Base-by-base conservation (phyloP, 2,329 filamentous ascomycete species). In the Claviceps sp. region DNA sequence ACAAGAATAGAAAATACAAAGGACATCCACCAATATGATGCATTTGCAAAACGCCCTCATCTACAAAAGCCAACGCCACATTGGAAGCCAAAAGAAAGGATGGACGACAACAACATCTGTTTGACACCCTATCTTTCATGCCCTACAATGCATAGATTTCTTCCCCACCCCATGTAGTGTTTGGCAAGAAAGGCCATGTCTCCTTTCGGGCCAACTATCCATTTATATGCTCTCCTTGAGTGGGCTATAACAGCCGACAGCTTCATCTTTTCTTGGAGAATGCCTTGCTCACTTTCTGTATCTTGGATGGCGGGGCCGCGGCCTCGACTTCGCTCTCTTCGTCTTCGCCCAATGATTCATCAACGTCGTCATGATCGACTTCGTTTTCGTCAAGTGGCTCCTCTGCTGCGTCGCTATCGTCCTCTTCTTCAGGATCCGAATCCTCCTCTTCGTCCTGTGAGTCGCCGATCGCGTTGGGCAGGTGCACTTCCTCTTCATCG, bases 371-470 rank as follows among this genome's bases (percentile, higher is more conserved):
- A 51, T 82, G 75, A 45, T 79, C 70, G 2, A 78, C 77, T 53
- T 82, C 78, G 17, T 82, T 76, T 54, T 80, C 78, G 22, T 80
- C 76, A 2, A 79, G 63, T 1, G 69, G 70, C 57, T 74, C 73
- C 38, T 73, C 71, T 1, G 63, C 75, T 7, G 72, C 76, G 14
- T 71, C 69, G 45, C 70, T 69, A 36, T 72, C 70, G 2, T 70
- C 71, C 3, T 71, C 72, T 8, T 70, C 68, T 2, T 63, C 65
- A 3, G 62, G 67, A 47, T 11, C 71, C 5, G 66, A 68, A 6
- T 71, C 71, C 9, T 74, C 72, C 11, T 72, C 73, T 50, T 78
- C 75, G 17, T 82, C 80, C 44, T 83, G 79, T 5, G 79, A 82
- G 45, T 78, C 79, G 29, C 76, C 79, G 14, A 74, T 63, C 50